Percentiles rank a stretch among this genome's conserved stretches.
Conservation (phyloP, 2,329 filamentous ascomycete genomes). For the Monosporascus sp. region DNA sequence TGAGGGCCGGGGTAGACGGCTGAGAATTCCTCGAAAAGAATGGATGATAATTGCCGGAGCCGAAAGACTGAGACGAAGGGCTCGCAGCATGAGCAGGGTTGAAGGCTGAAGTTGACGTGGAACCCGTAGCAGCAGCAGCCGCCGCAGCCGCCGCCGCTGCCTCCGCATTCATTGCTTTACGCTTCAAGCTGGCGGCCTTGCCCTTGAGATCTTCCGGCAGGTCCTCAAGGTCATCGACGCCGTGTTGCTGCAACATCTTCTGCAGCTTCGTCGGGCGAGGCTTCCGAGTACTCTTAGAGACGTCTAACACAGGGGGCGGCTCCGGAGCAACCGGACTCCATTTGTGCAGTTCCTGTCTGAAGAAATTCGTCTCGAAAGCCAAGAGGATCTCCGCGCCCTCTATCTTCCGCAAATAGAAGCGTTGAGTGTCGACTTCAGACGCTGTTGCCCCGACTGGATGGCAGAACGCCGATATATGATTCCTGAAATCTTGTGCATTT, state of each 20-base stretch:
- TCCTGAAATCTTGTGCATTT: conserved; percentile 76
- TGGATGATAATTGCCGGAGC: conserved; percentile 20
- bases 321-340: conserved; percentile 87
- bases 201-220: conserved; percentile 77
- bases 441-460: conserved; percentile 75
- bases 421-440: conserved; percentile 81
- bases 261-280: conserved; percentile 95
- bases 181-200: conserved; percentile 68
- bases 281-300: conserved; percentile 88
- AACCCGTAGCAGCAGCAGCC: conserved; percentile 14
- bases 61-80: conserved; percentile 28
- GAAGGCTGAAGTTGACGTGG: conserved; percentile 10
- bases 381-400: conserved; percentile 94
- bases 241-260: conserved; percentile 84
- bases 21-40: conserved; percentile 32
- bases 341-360: conserved; percentile 90
- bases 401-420: conserved; percentile 95
- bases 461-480: conserved; percentile 74
- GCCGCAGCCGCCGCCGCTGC: conserved; percentile 37
- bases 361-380: conserved; percentile 93
- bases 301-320: conserved; percentile 78
- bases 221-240: conserved; percentile 85
- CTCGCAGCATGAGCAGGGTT: conserved; percentile 26
- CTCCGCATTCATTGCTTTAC: conserved; percentile 61
- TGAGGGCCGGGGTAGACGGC: conserved; percentile 31